These are phyloP conservation scores for Vigna reflexopilosa DNA, from an alignment of 306 rosid species.

Conservation along the genomic window DNA sequence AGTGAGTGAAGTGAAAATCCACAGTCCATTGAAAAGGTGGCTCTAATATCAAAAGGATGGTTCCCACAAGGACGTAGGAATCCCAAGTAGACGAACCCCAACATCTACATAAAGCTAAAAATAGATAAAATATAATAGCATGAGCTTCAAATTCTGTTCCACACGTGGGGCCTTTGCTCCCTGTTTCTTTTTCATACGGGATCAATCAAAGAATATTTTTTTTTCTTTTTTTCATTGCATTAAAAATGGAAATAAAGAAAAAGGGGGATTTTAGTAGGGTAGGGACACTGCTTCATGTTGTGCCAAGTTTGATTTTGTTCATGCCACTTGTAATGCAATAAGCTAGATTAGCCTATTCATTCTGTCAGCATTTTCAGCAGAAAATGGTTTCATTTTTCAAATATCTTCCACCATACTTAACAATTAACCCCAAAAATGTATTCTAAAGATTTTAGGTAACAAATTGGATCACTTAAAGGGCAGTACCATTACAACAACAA, in stretches of 20 bases:
- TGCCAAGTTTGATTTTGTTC: constrained; percentile 33
- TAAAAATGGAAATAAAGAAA: constrained; percentile 36
- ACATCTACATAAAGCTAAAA: constrained; percentile 72
- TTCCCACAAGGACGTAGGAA: constrained; percentile 80
- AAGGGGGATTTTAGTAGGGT: constrained; percentile 36
- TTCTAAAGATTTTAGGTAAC: neutral
- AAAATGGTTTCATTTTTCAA: neutral
- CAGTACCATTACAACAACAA: neutral
- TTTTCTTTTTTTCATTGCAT: constrained; percentile 25
- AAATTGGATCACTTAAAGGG: neutral
- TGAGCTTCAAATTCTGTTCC: constrained; percentile 66
- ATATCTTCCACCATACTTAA: constrained; percentile 2
- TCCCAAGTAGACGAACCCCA: constrained; percentile 83
- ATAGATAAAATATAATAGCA: constrained; percentile 46
- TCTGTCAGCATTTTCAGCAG: neutral
- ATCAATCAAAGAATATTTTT: constrained; percentile 60
- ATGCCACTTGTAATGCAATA: constrained; percentile 22
- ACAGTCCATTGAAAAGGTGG: constrained; percentile 69
- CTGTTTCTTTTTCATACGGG: constrained; percentile 58
- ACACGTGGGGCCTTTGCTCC: constrained; percentile 85
- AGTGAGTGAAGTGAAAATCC: constrained; percentile 66
- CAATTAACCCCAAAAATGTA: neutral
- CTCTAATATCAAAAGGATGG: constrained; percentile 65
- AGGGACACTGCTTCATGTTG: constrained; percentile 33
- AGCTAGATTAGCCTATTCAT: neutral